These are phyloP conservation scores for Medicago arabica DNA, from an alignment of 306 rosid species.

Conservation along the genomic window DNA sequence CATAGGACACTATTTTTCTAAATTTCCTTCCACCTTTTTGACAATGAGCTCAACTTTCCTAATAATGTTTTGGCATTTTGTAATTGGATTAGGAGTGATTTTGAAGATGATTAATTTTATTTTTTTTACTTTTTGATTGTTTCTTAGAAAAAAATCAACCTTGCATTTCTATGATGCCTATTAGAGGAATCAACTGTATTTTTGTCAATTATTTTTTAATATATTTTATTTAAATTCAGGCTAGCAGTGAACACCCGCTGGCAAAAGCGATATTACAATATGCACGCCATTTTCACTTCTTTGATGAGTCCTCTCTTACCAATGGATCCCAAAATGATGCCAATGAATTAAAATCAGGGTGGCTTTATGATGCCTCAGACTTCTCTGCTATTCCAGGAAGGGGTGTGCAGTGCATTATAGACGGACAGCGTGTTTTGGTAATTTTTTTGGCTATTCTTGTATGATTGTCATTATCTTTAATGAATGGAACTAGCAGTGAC, in stretches of 20 bases:
- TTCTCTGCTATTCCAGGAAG: slow-evolving; percentile 88
- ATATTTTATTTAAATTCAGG: slow-evolving; percentile 55
- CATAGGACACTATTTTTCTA: slow-evolving; percentile 10
- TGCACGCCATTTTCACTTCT: slow-evolving; percentile 95
- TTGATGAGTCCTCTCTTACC: slow-evolving; percentile 67
- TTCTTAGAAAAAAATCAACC: slow-evolving; percentile 33
- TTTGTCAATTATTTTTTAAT: slow-evolving; percentile 10
- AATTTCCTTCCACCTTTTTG: slow-evolving; percentile 13
- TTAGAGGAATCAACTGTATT: slow-evolving; percentile 13
- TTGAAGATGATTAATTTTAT: slow-evolving; percentile 3
- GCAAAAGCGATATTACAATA: slow-evolving; percentile 92
- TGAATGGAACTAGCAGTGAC: slow-evolving; percentile 35
- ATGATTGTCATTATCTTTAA: slow-evolving; percentile 47
- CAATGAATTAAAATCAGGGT: slow-evolving; percentile 57
- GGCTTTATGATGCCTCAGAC: slow-evolving; percentile 88
- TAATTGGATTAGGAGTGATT: slow-evolving; percentile 21
- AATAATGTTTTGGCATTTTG: slow-evolving; percentile 30
- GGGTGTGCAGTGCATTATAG: slow-evolving; percentile 78
- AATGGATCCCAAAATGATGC: slow-evolving; percentile 49
- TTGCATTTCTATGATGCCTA: slow-evolving; percentile 13
- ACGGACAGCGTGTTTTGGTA: slow-evolving; percentile 77
- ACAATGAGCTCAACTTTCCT: slow-evolving; percentile 24
- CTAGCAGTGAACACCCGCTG: slow-evolving; percentile 96
- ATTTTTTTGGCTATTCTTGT: slow-evolving; percentile 38
- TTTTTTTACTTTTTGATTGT: slow-evolving; percentile 7